Conservation (phyloP, 352 stramenopile species). For the Globisporangium solare region DNA sequence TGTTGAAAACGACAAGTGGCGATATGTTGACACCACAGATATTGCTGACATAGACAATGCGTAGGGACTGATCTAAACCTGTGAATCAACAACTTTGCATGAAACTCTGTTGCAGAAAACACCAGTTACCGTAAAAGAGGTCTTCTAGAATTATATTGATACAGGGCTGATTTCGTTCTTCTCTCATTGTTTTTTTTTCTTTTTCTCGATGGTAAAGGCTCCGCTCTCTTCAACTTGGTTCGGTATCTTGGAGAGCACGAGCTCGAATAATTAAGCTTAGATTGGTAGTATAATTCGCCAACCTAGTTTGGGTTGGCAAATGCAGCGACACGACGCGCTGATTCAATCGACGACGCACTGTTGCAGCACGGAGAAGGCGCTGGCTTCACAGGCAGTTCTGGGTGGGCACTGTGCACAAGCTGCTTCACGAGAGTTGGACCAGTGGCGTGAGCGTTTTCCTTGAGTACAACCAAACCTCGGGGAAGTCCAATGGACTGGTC, state of each 20-base stretch:
- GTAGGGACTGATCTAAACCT: too few species aligned
- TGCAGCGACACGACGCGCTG: constrained; percentile 21
- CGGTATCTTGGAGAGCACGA: too few species aligned
- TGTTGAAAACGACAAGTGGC: neutral
- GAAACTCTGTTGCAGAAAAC: too few species aligned
- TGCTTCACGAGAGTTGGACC: constrained; percentile 40
- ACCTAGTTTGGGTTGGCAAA: constrained; percentile 8
- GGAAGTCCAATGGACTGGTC: constrained; percentile 41
- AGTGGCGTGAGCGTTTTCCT: constrained; percentile 36
- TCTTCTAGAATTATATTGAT: too few species aligned
- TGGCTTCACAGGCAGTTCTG: constrained; percentile 25
- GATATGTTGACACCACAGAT: constrained; percentile 1
- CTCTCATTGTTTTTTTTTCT: too few species aligned
- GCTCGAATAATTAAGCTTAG: too few species aligned
- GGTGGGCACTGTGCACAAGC: constrained; percentile 33
- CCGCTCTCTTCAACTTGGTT: too few species aligned
- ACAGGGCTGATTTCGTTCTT: too few species aligned
- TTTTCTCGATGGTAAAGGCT: too few species aligned
- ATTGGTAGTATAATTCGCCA: too few species aligned
- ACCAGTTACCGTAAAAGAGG: too few species aligned
- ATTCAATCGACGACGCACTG: constrained; percentile 22
- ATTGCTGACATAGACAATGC: neutral
- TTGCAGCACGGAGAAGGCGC: constrained; percentile 28
- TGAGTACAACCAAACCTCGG: constrained; percentile 32
- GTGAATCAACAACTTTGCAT: neutral